These are phyloP conservation scores for Fraxinus dipetala DNA, from an alignment of 305 asterid species.

Conservation along the genomic window DNA sequence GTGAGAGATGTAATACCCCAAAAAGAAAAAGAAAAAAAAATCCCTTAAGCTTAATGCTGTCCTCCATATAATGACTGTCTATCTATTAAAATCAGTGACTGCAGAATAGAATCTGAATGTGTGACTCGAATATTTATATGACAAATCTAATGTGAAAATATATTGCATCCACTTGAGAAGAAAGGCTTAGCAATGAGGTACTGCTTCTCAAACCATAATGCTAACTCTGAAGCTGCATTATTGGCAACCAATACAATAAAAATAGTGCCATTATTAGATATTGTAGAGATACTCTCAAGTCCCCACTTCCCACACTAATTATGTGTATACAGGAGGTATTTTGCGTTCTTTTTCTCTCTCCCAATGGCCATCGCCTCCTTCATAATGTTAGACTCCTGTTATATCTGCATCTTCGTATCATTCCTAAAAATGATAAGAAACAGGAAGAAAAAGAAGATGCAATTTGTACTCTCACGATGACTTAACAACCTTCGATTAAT, in stretches of 20 bases:
- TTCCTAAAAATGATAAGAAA: not conserved
- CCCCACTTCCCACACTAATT: not conserved
- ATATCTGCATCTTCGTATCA: not conserved
- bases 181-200: slow-evolving; percentile 19
- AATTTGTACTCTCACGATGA: not conserved
- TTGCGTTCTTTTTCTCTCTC: not conserved
- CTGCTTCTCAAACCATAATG: not conserved
- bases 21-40: not conserved
- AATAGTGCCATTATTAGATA: not conserved
- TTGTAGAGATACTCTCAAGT: not conserved
- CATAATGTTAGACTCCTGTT: not conserved
- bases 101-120: slow-evolving; percentile 6
- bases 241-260: not conserved
- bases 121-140: slow-evolving; percentile 14
- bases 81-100: slow-evolving; percentile 6
- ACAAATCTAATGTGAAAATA: slow-evolving; percentile 5
- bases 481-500: not conserved
- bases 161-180: slow-evolving; percentile 14
- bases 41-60: slow-evolving; percentile 7
- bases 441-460: not conserved
- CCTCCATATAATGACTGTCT: slow-evolving; percentile 10
- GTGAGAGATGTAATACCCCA: not conserved
- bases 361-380: not conserved
- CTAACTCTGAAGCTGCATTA: not conserved
- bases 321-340: not conserved